These are phyloP conservation scores for Datura wrightii DNA, from an alignment of 257 asterid species.

Conservation along the genomic window DNA sequence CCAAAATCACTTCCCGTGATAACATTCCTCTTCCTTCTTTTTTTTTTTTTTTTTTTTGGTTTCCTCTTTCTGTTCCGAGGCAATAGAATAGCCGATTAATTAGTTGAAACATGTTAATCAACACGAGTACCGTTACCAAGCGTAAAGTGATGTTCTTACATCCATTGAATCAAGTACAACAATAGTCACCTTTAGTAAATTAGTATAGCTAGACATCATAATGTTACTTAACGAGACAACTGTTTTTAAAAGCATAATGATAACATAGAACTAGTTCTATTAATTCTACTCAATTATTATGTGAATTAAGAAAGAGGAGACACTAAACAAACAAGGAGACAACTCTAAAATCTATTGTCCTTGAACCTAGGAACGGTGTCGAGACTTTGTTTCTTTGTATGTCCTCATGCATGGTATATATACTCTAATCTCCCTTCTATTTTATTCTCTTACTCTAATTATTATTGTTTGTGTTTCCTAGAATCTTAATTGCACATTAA, in stretches of 20 bases:
- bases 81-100: neutral
- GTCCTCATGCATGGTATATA: slow-evolving; percentile 26
- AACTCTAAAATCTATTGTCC: slow-evolving; percentile 11
- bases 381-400: slow-evolving; percentile 12
- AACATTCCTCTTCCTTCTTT: no score
- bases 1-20: no score
- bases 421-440: neutral
- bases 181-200: neutral
- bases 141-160: neutral
- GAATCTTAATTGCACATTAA: slow-evolving; percentile 27
- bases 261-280: slow-evolving; percentile 21
- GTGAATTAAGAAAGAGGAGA: slow-evolving; percentile 2
- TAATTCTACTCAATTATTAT: slow-evolving; percentile 8
- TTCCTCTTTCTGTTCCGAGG: no score
- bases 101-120: neutral
- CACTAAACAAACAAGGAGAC: slow-evolving; percentile 20
- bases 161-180: slow-evolving; percentile 11
- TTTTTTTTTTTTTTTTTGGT: no score
- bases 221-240: slow-evolving; percentile 10
- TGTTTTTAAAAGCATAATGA: neutral
- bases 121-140: neutral
- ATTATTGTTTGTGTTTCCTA: slow-evolving; percentile 23
- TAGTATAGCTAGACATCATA: neutral
- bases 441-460: neutral
- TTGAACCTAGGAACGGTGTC: slow-evolving; percentile 26